These are phyloP conservation scores for Acacia crassicarpa DNA, from an alignment of 306 rosid species.

Conservation along the genomic window DNA sequence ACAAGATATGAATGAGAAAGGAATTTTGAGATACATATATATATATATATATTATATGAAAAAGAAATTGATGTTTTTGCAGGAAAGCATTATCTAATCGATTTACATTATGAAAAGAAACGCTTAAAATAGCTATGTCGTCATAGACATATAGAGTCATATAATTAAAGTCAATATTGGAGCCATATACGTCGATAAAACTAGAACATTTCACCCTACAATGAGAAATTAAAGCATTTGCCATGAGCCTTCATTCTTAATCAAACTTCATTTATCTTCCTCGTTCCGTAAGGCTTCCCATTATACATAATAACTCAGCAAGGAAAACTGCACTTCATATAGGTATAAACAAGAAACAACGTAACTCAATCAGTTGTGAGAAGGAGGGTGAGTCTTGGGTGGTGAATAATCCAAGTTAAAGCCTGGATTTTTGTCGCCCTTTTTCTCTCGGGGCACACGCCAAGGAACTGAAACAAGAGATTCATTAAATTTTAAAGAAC, in stretches of 20 bases:
- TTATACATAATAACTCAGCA: background rate
- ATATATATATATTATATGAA: background rate
- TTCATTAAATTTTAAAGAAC: constrained; percentile 9
- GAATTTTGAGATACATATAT: background rate
- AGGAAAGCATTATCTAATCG: constrained; percentile 7
- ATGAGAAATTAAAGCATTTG: background rate
- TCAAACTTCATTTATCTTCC: background rate
- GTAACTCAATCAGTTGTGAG: constrained; percentile 47
- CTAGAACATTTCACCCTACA: background rate
- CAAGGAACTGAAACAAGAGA: constrained; percentile 42
- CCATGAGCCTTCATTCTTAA: background rate
- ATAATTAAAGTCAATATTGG: constrained; percentile 1
- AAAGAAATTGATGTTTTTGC: too few species aligned
- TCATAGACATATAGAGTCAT: background rate
- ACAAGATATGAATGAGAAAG: background rate
- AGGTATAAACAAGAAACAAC: background rate
- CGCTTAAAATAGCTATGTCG: background rate
- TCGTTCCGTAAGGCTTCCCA: background rate
- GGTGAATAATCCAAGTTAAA: constrained; percentile 66
- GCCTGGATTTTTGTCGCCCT: constrained; percentile 48
- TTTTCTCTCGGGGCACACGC: constrained; percentile 48
- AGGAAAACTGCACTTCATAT: background rate
- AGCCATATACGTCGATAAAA: constrained; percentile 12
- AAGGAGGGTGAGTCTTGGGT: constrained; percentile 77
- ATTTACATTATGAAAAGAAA: background rate